Evolutionary conservation across 805 yeast species (phyloP).

Genomic region (Nakazawaea ernobii): DNA sequence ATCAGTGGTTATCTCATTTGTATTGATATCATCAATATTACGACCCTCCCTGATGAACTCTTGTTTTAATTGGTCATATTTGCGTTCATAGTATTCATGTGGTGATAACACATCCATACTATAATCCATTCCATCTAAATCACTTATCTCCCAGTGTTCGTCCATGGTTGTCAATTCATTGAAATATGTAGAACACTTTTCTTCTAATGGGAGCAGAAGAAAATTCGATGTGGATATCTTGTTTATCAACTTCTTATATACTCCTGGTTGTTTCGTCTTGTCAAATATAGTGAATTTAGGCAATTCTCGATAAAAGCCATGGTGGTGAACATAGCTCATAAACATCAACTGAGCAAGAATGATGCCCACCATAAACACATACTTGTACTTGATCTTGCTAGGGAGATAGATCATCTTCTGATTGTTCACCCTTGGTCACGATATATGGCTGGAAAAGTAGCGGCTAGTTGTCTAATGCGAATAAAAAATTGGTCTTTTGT

Average conservation of each 20-base stretch:
- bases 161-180: slow-evolving; percentile 2
- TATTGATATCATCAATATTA: slow-evolving; percentile 5
- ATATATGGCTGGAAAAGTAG: too few relatives aligned
- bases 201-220: background rate
- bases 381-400: slow-evolving; percentile 8
- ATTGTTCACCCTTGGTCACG: too few relatives aligned
- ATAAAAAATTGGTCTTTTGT: too few relatives aligned
- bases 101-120: slow-evolving; percentile 4
- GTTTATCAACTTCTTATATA: background rate
- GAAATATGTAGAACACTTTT: slow-evolving; percentile 6
- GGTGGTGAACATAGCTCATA: slow-evolving; percentile 3
- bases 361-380: background rate
- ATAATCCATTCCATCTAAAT: slow-evolving; percentile 7
- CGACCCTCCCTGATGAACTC: background rate
- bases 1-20: slow-evolving; percentile 1
- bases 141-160: slow-evolving; percentile 7
- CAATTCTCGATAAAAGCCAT: background rate
- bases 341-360: slow-evolving; percentile 1
- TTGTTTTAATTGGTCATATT: slow-evolving; percentile 2
- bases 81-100: slow-evolving; percentile 1
- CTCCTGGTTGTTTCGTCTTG: background rate
- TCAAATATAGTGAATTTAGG: slow-evolving; percentile 1
- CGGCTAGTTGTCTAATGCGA: too few relatives aligned
- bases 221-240: slow-evolving; percentile 1
- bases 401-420: slow-evolving; percentile 7